Evolutionary conservation across 139 green algal genomes (phyloP).

Genomic region (Limnomonas spitsbergensis): DNA sequence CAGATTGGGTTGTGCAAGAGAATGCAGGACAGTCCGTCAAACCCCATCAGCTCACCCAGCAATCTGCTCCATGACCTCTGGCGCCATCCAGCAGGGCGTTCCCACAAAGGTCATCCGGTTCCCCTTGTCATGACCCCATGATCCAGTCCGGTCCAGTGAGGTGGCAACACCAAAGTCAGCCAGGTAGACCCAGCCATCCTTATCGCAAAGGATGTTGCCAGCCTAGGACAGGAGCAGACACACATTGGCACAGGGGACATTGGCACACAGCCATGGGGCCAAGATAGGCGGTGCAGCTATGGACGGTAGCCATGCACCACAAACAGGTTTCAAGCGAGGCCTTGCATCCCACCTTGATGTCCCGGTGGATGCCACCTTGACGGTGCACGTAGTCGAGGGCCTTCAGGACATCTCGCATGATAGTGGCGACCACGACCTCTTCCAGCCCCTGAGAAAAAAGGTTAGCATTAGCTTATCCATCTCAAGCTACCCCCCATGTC

Average conservation of each 20-base stretch:
- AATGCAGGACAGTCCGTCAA: background rate
- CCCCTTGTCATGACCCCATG: slow-evolving; percentile 77
- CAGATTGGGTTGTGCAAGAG: background rate
- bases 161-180: slow-evolving; percentile 97
- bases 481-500: too few species aligned
- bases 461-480: background rate
- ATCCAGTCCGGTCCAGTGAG: slow-evolving; percentile 78
- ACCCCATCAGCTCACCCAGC: slow-evolving; percentile 52
- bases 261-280: too few species aligned
- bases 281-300: too few species aligned
- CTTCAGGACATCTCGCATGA: slow-evolving; percentile 90
- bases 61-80: slow-evolving; percentile 97
- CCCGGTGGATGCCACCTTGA: slow-evolving; percentile 91
- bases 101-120: slow-evolving; percentile 76
- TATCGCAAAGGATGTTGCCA: slow-evolving; percentile 97
- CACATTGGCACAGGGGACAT: background rate
- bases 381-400: slow-evolving; percentile 95
- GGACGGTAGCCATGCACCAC: too few species aligned
- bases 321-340: too few species aligned
- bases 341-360: slow-evolving; percentile 90
- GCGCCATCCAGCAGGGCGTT: slow-evolving; percentile 84
- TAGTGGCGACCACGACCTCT: slow-evolving; percentile 88
- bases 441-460: slow-evolving; percentile 73
- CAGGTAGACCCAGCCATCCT: slow-evolving; percentile 83
- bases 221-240: slow-evolving; percentile 68